Evolutionary conservation across 139 green algal species (phyloP).

Genomic region (Picochlorum sp.): DNA sequence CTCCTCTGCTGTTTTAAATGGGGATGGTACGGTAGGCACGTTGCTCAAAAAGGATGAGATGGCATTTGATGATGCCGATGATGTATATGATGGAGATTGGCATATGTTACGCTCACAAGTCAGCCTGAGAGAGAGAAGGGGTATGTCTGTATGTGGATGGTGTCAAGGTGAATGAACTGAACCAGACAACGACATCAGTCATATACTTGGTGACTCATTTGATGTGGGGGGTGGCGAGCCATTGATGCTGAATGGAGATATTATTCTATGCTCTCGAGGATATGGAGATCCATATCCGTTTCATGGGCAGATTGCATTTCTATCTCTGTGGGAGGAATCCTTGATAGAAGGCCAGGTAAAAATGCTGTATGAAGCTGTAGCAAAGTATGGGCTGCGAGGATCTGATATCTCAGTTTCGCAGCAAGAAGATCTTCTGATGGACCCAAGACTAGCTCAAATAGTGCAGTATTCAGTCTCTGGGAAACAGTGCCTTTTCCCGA

Average conservation of each 20-base stretch:
- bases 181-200: neutral
- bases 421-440: neutral
- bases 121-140: constrained; percentile 17
- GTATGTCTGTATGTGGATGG: constrained; percentile 42
- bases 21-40: too few species aligned
- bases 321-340: constrained; percentile 23
- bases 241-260: constrained; percentile 19
- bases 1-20: constrained; percentile 34
- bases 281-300: constrained; percentile 27
- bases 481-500: neutral
- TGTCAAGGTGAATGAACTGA: constrained; percentile 13
- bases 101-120: constrained; percentile 58
- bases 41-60: neutral
- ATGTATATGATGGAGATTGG: constrained; percentile 42
- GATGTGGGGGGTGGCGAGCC: constrained; percentile 21
- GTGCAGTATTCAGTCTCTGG: neutral
- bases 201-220: neutral
- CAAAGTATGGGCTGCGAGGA: neutral
- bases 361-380: constrained; percentile 8
- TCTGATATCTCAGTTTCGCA: neutral
- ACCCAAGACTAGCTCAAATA: neutral
- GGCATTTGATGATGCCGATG: neutral
- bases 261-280: constrained; percentile 37
- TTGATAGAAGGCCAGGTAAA: constrained; percentile 14
- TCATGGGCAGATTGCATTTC: constrained; percentile 23